Conservation (phyloP, 2,329 filamentous ascomycete species). For the Sporothrix humicola region DNA sequence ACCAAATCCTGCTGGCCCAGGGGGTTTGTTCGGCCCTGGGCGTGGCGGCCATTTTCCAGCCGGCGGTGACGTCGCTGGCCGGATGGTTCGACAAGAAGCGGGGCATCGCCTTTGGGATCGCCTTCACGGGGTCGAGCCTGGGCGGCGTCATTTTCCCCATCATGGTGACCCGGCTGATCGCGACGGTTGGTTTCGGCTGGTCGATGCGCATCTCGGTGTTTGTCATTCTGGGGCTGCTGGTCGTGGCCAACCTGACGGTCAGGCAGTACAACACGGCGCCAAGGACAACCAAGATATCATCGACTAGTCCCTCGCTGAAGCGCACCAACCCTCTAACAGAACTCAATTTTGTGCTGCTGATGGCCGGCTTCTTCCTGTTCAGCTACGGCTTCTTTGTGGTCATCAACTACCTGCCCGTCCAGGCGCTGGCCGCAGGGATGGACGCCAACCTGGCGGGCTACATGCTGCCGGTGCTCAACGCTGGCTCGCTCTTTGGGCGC, state of each 20-base stretch:
- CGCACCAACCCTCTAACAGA: conserved; percentile 44
- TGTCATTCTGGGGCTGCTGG: conserved; percentile 39
- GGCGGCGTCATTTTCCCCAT: conserved; percentile 42
- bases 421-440: conserved; percentile 44
- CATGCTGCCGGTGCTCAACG: conserved; percentile 49
- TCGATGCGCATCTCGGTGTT: conserved; percentile 40
- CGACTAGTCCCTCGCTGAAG: conserved; percentile 40
- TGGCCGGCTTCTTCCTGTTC: conserved; percentile 46
- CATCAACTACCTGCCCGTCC: conserved; percentile 46
- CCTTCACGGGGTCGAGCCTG: conserved; percentile 37
- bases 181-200: conserved; percentile 39
- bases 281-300: too few species aligned
- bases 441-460: conserved; percentile 44
- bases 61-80: conserved; percentile 43
- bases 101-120: conserved; percentile 42
- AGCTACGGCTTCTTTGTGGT: conserved; percentile 48
- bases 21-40: conserved; percentile 49
- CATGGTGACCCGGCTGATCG: conserved; percentile 38
- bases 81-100: conserved; percentile 42
- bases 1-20: conserved; percentile 50
- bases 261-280: conserved; percentile 26
- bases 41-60: conserved; percentile 44
- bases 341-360: conserved; percentile 43
- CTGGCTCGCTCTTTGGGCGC: conserved; percentile 37
- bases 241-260: conserved; percentile 39